phyloP scores from a whole-genome alignment of 2,329 filamentous ascomycete genomes.

The Xylaria sp. region DNA sequence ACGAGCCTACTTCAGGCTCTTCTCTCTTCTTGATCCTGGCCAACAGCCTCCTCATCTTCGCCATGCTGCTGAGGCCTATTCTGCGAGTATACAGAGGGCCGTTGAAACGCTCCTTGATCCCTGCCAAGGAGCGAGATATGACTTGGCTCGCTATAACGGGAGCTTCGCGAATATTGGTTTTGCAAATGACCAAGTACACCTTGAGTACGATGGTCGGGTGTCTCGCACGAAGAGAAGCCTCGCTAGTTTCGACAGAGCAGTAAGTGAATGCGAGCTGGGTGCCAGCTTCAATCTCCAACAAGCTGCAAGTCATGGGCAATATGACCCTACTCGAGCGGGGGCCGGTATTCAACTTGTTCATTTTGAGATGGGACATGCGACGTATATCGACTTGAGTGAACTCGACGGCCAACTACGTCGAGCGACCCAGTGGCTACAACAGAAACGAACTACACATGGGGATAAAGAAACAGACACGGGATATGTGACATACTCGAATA shows the following conservation, averaged over 20 bases:
- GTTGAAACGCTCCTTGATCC: background rate
- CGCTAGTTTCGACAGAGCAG: background rate
- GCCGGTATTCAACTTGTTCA: background rate
- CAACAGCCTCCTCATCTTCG: constrained; percentile 55
- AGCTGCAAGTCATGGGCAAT: constrained; percentile 45
- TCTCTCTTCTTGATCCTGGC: constrained; percentile 58
- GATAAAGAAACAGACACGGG: background rate
- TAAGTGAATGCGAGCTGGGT: constrained; percentile 24
- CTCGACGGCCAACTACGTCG: background rate
- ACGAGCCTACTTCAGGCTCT: constrained; percentile 58
- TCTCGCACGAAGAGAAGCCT: background rate
- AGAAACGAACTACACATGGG: background rate
- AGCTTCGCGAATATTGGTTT: background rate
- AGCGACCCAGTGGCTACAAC: background rate
- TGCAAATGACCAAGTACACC: background rate
- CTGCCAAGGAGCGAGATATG: constrained; percentile 38
- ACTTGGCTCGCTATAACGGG: background rate
- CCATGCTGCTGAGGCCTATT: constrained; percentile 55
- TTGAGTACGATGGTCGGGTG: background rate
- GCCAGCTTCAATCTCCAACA: constrained; percentile 20
- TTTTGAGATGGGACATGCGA: background rate
- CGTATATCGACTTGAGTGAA: background rate
- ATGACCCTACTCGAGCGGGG: no score
- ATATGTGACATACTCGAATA: background rate
- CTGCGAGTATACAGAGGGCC: constrained; percentile 50